Evolutionary conservation across 257 asterid genomes (phyloP).

Genomic region (Linderniella brevidens): DNA sequence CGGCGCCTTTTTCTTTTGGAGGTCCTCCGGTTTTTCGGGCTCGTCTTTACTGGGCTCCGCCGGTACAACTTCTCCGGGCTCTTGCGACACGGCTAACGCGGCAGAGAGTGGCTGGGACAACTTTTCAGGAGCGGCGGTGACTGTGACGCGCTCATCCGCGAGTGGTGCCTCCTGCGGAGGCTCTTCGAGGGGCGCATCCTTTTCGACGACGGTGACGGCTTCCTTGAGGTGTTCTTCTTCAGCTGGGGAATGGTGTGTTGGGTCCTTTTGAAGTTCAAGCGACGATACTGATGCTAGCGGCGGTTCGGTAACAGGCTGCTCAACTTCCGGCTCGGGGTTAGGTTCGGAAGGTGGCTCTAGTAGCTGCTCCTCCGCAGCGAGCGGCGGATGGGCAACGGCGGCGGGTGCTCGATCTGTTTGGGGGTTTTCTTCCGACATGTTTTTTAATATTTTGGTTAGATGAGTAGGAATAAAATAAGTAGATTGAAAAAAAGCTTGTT

Average conservation of each 20-base stretch:
- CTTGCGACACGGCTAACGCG: conserved; percentile 11
- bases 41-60: conserved; percentile 1
- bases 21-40: conserved; percentile 7
- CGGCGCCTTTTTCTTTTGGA: conserved; percentile 13
- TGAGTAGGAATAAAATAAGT: too few relatives aligned
- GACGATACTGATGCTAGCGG: conserved; percentile 44
- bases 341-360: too few relatives aligned
- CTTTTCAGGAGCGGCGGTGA: conserved; percentile 9
- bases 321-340: conserved; percentile 7
- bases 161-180: conserved; percentile 12
- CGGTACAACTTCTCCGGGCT: conserved; percentile 6
- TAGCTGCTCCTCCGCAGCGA: conserved; percentile 13
- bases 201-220: conserved; percentile 21
- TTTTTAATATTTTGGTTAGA: neutral
- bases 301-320: conserved; percentile 19
- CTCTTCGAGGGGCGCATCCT: conserved; percentile 18
- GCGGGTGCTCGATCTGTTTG: conserved; percentile 12
- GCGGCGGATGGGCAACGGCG: neutral
- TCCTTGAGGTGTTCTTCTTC: conserved; percentile 13
- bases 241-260: neutral
- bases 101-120: conserved; percentile 13
- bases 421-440: conserved; percentile 41
- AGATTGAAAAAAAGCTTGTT: too few relatives aligned
- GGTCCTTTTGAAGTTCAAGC: conserved; percentile 12
- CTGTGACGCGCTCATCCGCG: conserved; percentile 17